Conservation (phyloP, 2,329 filamentous ascomycete genomes). For the Erysiphe pulchra region DNA sequence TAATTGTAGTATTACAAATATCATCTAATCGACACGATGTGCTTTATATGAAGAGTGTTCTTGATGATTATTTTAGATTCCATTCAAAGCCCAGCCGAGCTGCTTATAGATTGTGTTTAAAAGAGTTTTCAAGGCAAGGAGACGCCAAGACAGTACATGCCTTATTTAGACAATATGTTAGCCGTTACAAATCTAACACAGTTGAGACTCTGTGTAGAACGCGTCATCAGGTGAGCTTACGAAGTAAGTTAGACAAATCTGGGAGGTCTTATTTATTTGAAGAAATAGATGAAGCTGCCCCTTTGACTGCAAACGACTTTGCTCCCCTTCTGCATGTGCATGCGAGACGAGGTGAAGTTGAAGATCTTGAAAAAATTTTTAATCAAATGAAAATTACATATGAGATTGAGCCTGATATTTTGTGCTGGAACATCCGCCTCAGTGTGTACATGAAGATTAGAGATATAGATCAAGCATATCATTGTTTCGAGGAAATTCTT, state of each 20-base stretch:
- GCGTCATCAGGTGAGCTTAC: neutral
- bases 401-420: constrained; percentile 26
- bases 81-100: constrained; percentile 9
- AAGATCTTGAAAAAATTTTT: constrained; percentile 33
- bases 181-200: constrained; percentile 1
- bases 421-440: constrained; percentile 55
- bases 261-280: constrained; percentile 1
- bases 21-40: constrained; percentile 12
- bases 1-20: constrained; percentile 12
- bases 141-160: constrained; percentile 19
- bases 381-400: constrained; percentile 30
- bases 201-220: neutral
- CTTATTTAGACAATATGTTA: constrained; percentile 17
- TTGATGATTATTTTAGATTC: constrained; percentile 15
- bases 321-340: constrained; percentile 44
- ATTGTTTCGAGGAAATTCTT: constrained; percentile 34
- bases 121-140: constrained; percentile 19
- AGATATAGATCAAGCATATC: constrained; percentile 39
- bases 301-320: constrained; percentile 11
- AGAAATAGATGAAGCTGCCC: neutral
- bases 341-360: constrained; percentile 38
- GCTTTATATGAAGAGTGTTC: constrained; percentile 14
- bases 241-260: constrained; percentile 1
- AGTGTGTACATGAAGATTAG: constrained; percentile 39
- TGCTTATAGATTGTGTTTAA: constrained; percentile 14